Evolutionary conservation across 1,284 basidiomycete species (phyloP), one percentile per base, ranked within the genome.

Genomic region (Pholiota adiposa): DNA sequence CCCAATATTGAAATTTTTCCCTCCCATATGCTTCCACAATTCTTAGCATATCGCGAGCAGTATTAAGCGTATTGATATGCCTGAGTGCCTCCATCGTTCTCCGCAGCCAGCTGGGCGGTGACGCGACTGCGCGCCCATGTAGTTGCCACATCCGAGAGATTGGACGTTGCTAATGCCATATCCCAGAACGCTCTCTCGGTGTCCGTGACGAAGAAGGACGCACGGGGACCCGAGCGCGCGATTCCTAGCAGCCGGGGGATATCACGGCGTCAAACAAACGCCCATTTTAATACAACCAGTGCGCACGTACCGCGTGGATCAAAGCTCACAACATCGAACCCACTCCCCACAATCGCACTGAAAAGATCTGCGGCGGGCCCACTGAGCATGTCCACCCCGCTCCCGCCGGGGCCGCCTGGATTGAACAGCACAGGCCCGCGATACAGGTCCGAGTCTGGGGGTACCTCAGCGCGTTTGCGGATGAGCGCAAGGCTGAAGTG

Each of bases 1-100:
- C 82, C 80, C 80, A 83, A 62, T 83, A 84, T 51, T 75, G 74
- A n/a, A 84, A 54, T 61, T 81, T 81, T 23, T 79, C 72, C 50
- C 68, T 66, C 2, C 80, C 80, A 61, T 79, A 74, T 2, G 77
- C 77, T 55, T 75, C 63, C 0, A 73, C 68, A 56, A 84, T 83
- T 19, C 71, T 65, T 44, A 83, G 65, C 81, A 84, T 83, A 64
- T 84, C 83, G 14, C 75, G 70, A 9, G 77, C 80, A 2, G 79
- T 79, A 44, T 77, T 70, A 29, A 77, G 72, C 0, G 81, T 82
- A 53, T 76, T 76, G 41, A 80, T 72, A 64, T 77, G 73, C 4
- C 63, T 60, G 34, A 75, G 67, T 43, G 1, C 73, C 73, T 36
- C 69, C 66, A 18, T 72, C 66, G 11, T 67, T 65, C 56, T 74